Conservation (phyloP, 306 rosid genomes). For the Herpetospermum pedunculosum region DNA sequence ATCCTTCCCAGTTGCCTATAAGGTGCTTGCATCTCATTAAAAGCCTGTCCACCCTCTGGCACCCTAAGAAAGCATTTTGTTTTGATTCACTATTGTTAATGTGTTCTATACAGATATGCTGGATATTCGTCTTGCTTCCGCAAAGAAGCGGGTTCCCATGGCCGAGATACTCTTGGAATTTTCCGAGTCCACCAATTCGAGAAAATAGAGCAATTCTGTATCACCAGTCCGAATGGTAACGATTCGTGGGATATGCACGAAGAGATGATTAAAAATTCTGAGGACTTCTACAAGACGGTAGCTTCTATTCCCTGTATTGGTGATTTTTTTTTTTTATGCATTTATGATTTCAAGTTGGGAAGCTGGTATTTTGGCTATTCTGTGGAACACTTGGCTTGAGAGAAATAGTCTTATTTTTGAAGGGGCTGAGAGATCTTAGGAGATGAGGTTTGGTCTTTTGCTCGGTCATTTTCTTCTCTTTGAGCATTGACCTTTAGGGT, state of each 20-base stretch:
- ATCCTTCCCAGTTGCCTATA: slow-evolving; percentile 76
- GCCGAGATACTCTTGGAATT: slow-evolving; percentile 91
- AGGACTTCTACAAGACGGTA: slow-evolving; percentile 71
- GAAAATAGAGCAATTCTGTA: slow-evolving; percentile 88
- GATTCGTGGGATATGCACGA: slow-evolving; percentile 96
- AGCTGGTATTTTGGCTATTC: background rate
- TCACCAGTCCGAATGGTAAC: slow-evolving; percentile 66
- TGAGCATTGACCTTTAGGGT: background rate
- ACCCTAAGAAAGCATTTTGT: background rate
- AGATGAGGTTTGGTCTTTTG: background rate
- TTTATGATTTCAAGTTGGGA: background rate
- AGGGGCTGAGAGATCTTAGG: background rate
- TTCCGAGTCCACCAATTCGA: slow-evolving; percentile 96
- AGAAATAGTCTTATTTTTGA: background rate
- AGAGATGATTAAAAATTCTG: slow-evolving; percentile 88
- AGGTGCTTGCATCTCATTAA: slow-evolving; percentile 32
- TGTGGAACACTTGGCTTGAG: background rate
- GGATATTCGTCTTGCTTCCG: slow-evolving; percentile 98
- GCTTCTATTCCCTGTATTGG: background rate
- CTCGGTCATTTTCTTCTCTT: background rate
- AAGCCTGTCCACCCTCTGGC: background rate
- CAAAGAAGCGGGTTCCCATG: slow-evolving; percentile 96
- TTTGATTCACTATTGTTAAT: background rate
- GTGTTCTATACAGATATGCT: slow-evolving; percentile 50
- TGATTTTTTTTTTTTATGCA: background rate